Evolutionary conservation across 2,329 filamentous ascomycete species (phyloP).

Genomic region (Phialocephala subalpina): DNA sequence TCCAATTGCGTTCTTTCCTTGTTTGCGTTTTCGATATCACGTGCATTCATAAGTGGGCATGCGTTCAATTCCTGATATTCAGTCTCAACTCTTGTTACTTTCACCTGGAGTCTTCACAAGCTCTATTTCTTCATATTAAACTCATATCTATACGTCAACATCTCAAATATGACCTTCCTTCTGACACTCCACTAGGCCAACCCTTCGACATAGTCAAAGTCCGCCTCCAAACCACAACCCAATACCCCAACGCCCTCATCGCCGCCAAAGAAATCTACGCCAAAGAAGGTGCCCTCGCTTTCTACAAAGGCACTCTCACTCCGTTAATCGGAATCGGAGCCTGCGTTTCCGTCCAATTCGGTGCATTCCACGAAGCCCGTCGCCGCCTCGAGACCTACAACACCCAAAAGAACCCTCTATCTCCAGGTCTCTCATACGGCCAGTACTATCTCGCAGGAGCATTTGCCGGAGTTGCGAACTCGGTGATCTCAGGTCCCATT

Average conservation of each 20-base stretch:
- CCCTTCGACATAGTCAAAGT: constrained; percentile 96
- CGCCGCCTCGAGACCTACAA: constrained; percentile 85
- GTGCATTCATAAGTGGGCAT: constrained; percentile 18
- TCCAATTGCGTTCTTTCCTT: constrained; percentile 14
- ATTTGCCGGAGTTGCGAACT: constrained; percentile 92
- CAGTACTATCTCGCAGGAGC: constrained; percentile 94
- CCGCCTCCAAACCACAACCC: constrained; percentile 86
- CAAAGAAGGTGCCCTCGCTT: constrained; percentile 87
- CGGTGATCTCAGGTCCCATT: constrained; percentile 86
- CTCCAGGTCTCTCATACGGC: constrained; percentile 70
- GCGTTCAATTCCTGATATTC: not conserved
- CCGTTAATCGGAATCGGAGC: constrained; percentile 95
- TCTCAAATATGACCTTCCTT: not conserved
- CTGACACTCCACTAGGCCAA: constrained; percentile 59
- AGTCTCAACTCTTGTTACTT: not conserved
- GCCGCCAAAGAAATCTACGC: constrained; percentile 85
- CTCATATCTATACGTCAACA: not conserved
- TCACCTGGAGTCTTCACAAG: not conserved
- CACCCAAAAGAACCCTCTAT: constrained; percentile 49
- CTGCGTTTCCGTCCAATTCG: constrained; percentile 98
- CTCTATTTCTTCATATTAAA: not conserved
- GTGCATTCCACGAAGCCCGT: constrained; percentile 91
- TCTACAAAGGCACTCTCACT: constrained; percentile 98
- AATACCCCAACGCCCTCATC: constrained; percentile 82
- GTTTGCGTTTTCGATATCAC: constrained; percentile 25